Percentiles rank a stretch among this genome's conserved stretches.
These are phyloP conservation scores for Tausonia pullulans DNA, from an alignment of 1,284 basidiomycete genomes.

Conservation along the genomic window DNA sequence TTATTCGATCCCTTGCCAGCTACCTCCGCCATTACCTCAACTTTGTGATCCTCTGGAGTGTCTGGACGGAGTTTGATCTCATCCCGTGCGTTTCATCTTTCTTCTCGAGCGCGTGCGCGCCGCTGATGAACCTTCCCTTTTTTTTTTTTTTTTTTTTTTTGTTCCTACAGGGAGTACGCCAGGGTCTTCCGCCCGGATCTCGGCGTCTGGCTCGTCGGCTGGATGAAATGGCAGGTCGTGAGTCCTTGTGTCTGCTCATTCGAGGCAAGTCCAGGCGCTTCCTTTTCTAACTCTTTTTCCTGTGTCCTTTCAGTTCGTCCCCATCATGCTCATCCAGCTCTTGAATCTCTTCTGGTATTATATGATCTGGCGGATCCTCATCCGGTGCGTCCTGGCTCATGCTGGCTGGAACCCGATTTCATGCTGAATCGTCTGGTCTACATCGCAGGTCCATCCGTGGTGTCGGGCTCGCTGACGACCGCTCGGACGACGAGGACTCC, in stretches of 20 bases:
- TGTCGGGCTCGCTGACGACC: conserved; percentile 32
- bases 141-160: not conserved
- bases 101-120: conserved; percentile 1
- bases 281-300: not conserved
- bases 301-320: conserved; percentile 41
- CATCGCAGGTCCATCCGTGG: conserved; percentile 15
- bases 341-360: conserved; percentile 88
- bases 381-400: conserved; percentile 36
- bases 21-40: conserved; percentile 96
- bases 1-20: conserved; percentile 34
- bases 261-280: not conserved
- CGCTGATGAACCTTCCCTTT: not conserved
- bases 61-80: conserved; percentile 68
- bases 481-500: conserved; percentile 38
- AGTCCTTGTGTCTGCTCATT: not conserved
- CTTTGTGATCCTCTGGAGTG: conserved; percentile 72
- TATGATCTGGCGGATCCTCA: conserved; percentile 59
- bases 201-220: conserved; percentile 60
- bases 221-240: conserved; percentile 70
- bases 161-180: conserved; percentile 40
- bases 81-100: conserved; percentile 52
- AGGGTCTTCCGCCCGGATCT: conserved; percentile 50
- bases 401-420: conserved; percentile 27
- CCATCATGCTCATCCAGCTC: conserved; percentile 61
- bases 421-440: conserved; percentile 10